Evolutionary conservation across 345 rosid genomes (phyloP).

Genomic region (Hypericum androsaemum): DNA sequence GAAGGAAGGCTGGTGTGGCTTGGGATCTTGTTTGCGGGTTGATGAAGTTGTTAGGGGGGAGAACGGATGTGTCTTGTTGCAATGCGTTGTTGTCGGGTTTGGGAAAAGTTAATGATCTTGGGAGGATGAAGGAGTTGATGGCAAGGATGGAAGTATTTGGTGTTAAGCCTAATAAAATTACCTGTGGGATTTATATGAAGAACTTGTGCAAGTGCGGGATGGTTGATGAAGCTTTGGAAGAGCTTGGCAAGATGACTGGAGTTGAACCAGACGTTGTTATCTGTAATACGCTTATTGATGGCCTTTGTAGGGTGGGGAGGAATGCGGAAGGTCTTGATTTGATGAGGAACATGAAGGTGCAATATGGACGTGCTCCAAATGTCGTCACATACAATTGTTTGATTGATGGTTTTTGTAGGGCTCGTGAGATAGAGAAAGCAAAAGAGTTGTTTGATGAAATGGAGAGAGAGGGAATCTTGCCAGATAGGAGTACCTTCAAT

Average conservation of each 20-base stretch:
- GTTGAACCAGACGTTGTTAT: constrained; percentile 54
- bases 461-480: constrained; percentile 38
- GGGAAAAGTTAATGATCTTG: constrained; percentile 34
- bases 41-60: constrained; percentile 31
- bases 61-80: constrained; percentile 38
- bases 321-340: constrained; percentile 55
- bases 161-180: constrained; percentile 43
- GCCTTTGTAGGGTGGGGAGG: constrained; percentile 71
- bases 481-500: constrained; percentile 48
- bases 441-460: constrained; percentile 44
- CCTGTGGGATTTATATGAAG: constrained; percentile 59
- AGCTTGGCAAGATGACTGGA: constrained; percentile 38
- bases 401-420: constrained; percentile 63
- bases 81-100: constrained; percentile 52
- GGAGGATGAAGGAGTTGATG: constrained; percentile 45
- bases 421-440: constrained; percentile 51
- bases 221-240: constrained; percentile 54
- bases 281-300: constrained; percentile 61
- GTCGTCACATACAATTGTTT: constrained; percentile 54
- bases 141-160: constrained; percentile 44
- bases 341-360: constrained; percentile 42
- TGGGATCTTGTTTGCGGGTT: constrained; percentile 36
- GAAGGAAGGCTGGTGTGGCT: constrained; percentile 27
- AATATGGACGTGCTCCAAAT: constrained; percentile 34
- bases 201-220: constrained; percentile 47